Percentiles rank a stretch among this genome's conserved stretches.
phyloP scores from a whole-genome alignment of 2,329 filamentous ascomycete genomes.

The Cryphonectria nitschkei region DNA sequence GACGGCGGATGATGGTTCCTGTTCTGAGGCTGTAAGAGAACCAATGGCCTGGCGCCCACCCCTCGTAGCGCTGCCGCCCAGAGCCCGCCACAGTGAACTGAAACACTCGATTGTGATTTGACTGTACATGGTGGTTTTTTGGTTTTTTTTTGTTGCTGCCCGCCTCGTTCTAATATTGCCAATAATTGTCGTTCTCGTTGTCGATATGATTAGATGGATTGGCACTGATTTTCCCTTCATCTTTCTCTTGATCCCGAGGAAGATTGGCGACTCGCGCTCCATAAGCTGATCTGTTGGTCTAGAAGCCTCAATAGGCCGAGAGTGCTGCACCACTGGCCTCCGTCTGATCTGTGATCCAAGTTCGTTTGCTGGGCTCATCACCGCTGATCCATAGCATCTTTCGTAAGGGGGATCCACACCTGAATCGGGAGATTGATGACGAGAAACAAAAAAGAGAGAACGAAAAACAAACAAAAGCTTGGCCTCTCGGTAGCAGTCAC shows the following conservation, averaged over 20 bases:
- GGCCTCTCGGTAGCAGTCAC: slow-evolving; percentile 2
- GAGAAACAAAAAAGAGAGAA: slow-evolving; percentile 7
- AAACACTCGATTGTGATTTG: background rate
- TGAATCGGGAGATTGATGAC: slow-evolving; percentile 12
- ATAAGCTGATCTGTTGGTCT: slow-evolving; percentile 1
- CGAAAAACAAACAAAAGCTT: slow-evolving; percentile 3
- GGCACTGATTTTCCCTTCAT: background rate
- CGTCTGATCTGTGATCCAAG: background rate
- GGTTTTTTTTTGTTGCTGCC: too few species aligned
- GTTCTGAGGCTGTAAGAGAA: background rate
- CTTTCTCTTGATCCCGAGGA: background rate
- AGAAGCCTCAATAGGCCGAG: background rate
- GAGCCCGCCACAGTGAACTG: background rate
- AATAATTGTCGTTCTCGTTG: background rate
- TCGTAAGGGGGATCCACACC: background rate
- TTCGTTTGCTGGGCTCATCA: slow-evolving; percentile 1
- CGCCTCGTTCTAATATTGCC: too few species aligned
- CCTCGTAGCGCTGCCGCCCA: background rate
- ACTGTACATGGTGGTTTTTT: too few species aligned
- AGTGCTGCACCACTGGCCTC: background rate
- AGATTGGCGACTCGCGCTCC: background rate
- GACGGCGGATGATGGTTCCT: background rate
- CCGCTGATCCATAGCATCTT: slow-evolving; percentile 2
- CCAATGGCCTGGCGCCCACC: background rate
- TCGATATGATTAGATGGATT: background rate